Percentiles rank a stretch among this genome's conserved stretches.
phyloP scores from a whole-genome alignment of 1,284 basidiomycete species.

The Apiotrichum siamense region DNA sequence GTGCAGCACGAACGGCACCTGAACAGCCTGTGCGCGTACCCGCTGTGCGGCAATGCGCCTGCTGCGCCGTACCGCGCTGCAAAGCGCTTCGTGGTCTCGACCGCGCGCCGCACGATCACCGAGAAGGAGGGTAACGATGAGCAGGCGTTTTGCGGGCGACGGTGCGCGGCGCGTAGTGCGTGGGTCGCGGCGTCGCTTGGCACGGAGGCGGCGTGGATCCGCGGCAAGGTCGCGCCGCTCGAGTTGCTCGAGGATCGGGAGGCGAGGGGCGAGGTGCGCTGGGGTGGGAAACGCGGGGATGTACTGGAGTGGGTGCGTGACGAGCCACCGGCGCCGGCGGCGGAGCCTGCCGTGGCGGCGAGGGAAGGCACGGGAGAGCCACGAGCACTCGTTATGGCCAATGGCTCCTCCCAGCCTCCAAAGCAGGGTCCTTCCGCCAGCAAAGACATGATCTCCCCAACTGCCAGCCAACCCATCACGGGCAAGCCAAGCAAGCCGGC shows the following conservation, averaged over 20 bases:
- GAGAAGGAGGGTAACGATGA: conserved; percentile 32
- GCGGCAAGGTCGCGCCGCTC: conserved; percentile 7
- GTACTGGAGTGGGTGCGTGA: conserved; percentile 1
- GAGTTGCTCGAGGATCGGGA: conserved; percentile 33
- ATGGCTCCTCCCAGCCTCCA: too few relatives aligned
- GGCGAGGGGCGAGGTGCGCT: conserved; percentile 15
- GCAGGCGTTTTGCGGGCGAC: conserved; percentile 30
- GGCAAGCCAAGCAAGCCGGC: not conserved
- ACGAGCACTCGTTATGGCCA: too few relatives aligned
- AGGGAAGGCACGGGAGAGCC: too few relatives aligned
- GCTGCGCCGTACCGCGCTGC: conserved; percentile 20
- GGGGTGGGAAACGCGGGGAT: conserved; percentile 10
- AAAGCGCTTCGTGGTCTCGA: conserved; percentile 25
- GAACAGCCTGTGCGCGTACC: conserved; percentile 36
- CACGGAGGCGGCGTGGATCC: conserved; percentile 31
- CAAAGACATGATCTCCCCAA: too few relatives aligned
- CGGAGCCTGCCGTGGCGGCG: not conserved
- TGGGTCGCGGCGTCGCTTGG: conserved; percentile 27
- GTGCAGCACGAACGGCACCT: conserved; percentile 38
- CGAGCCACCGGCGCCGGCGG: not conserved
- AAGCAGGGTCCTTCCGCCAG: too few relatives aligned
- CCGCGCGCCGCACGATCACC: conserved; percentile 23
- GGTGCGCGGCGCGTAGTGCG: conserved; percentile 21
- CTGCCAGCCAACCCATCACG: too few relatives aligned
- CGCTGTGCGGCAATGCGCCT: conserved; percentile 29